Percentiles rank a stretch among this genome's conserved stretches.
These are phyloP conservation scores for Ambrosia trifida DNA, from an alignment of 129 eudicot genomes.

Conservation along the genomic window DNA sequence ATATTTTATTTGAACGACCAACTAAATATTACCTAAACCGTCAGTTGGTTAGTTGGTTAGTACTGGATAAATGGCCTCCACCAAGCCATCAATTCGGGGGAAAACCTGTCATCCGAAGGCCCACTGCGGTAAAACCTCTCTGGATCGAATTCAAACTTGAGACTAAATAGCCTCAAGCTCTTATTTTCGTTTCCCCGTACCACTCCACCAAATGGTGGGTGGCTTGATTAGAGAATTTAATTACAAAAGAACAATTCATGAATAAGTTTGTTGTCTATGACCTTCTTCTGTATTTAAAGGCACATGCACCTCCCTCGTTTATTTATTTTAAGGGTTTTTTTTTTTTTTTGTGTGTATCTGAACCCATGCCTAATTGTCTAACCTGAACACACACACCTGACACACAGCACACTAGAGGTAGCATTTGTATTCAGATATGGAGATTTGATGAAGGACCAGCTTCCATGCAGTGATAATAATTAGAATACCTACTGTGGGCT, in stretches of 20 bases:
- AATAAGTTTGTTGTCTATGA: slow-evolving; percentile 6
- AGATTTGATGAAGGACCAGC: slow-evolving; percentile 20
- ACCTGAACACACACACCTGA: background rate
- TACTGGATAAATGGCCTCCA: no score
- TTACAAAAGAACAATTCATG: background rate
- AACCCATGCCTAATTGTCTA: slow-evolving; percentile 29
- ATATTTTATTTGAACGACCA: no score
- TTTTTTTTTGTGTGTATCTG: slow-evolving; percentile 1
- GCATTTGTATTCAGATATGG: slow-evolving; percentile 13
- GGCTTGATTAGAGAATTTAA: background rate
- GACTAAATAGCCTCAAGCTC: no score
- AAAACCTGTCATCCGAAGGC: no score
- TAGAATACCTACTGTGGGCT: slow-evolving; percentile 7
- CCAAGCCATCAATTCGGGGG: no score
- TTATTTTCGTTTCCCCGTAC: no score
- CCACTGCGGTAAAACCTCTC: no score
- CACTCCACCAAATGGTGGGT: no score
- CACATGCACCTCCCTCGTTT: slow-evolving; percentile 37
- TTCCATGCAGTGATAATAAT: slow-evolving; percentile 24
- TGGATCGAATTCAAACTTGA: no score
- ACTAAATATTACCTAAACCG: no score
- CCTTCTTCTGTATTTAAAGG: slow-evolving; percentile 28
- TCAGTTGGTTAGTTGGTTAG: no score
- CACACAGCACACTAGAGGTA: slow-evolving; percentile 6
- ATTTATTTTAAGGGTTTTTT: slow-evolving; percentile 12